These are phyloP conservation scores for Claviceps sp. DNA, from an alignment of 2,329 filamentous ascomycete genomes.

Conservation along the genomic window DNA sequence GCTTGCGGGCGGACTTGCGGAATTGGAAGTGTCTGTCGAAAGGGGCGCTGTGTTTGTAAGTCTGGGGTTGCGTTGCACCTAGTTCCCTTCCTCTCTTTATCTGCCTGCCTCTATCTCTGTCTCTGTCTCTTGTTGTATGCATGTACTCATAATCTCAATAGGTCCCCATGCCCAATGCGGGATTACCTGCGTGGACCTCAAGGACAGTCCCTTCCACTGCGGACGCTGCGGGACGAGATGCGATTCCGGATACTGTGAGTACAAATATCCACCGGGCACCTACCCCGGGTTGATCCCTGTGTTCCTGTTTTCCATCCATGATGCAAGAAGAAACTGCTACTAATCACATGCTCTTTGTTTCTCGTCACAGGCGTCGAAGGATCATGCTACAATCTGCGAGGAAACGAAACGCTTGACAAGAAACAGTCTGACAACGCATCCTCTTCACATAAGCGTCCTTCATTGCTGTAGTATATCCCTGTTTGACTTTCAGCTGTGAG, in stretches of 20 bases:
- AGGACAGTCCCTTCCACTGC: conserved; percentile 1
- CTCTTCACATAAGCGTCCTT: neutral
- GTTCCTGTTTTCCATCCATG: too few relatives aligned
- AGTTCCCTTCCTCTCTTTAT: neutral
- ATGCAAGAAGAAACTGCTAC: too few relatives aligned
- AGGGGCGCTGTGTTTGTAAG: neutral
- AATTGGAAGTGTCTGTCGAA: neutral
- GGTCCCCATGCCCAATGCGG: neutral
- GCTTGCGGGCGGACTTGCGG: neutral
- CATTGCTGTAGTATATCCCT: too few relatives aligned
- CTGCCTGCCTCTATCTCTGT: neutral
- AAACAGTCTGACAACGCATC: neutral
- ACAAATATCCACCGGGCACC: too few relatives aligned
- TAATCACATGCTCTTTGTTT: neutral
- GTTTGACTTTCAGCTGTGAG: too few relatives aligned
- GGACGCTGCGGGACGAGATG: neutral
- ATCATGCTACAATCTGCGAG: neutral
- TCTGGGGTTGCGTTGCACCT: neutral
- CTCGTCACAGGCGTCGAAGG: neutral
- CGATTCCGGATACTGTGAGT: neutral
- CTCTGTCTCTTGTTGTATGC: neutral
- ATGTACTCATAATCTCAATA: neutral
- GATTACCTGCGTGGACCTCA: neutral
- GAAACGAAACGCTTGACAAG: neutral
- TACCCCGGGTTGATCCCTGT: too few relatives aligned